Base-by-base conservation (phyloP, 768 basidiomycete genomes). In the Mycena sanguinolenta region DNA sequence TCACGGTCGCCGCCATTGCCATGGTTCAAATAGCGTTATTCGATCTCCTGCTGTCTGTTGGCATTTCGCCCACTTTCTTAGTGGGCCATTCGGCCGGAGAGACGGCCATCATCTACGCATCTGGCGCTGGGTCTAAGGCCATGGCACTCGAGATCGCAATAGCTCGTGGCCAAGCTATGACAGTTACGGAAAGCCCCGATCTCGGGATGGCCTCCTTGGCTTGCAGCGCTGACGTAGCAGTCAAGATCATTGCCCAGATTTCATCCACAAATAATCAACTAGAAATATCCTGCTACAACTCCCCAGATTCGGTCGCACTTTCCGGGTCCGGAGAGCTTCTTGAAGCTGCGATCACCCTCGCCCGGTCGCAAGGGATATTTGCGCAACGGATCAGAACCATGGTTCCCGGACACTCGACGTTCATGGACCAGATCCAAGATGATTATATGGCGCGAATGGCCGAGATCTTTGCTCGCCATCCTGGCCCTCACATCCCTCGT, bases 1-100 rank as follows among this genome's bases (percentile, higher is more conserved):
- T 68, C 73, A 59, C 74, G 75, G 13, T 79, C 6, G 36, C 42
- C 6, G 42, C 46, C 25, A 49, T 49, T 23, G 46, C 46, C 16
- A 49, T 49, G 12, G n/a, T 49, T 8, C 46, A 49, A 23, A 49
- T 49, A 7, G 46, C 46, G 9, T 23, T 49, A 8, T 49, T 49
- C n/a, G 46, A 49, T 23, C n/a, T 23, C 7, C 23, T 49, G n/a
- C 6, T 49, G 8, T n/a, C 21, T 6, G n/a, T 49, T 23, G 46
- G 46, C 4, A 23, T 49, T 23, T 6, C 21, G 7, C 46, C 46
- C 5, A 23, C 6, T 13, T 23, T 13, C 4, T 8, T 49, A 5
- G n/a, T 25, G n/a, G 46, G 46, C 0, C 46, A 49, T 49, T 49
- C 46, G 6, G 46, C 46, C 3, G 46, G 46, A 9, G 46, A 49